Evolutionary conservation across 352 stramenopile species (phyloP), one percentile per base, ranked within the genome.

Genomic region (Phytophthora sp.): DNA sequence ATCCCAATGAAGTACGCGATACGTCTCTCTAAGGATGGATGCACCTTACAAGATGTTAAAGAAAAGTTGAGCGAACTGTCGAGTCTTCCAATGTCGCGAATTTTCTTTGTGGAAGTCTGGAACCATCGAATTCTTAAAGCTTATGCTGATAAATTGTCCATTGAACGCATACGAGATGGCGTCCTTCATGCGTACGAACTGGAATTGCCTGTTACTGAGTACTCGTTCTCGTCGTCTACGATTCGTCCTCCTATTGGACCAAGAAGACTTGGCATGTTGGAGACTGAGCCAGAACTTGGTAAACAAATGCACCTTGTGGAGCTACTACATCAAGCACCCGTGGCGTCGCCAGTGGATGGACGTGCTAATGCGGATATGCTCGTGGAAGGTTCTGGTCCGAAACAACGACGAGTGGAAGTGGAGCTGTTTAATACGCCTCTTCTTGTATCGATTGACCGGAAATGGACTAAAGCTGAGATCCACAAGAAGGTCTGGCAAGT

Each of bases 141-240:
- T 1, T 80, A 90, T 31, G 44, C 64, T 18, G 80, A 92, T 46
- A 67, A 33, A 0, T 58, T 80, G 27, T 54, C 59, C 2, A 63
- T 94, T 2, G 79, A 90, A 24, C 69, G 80, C 35, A 16, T 93
- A n/a, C 56, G 60, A 2, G 77, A 90, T 24, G 66, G 73, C 16
- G 69, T 79, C 16, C 66, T 97, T 2, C 90, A 97, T 49, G 90
- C 91, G 1, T 98, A 96, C 67, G 84, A 98, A 63, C 69, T 98
- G 12, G 89, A 97, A 29, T 39, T 82, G 23, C 75, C 84, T 0
- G 60, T 94, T 24, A 73, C 49, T 3, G 78, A 88, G 16, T 91
- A 94, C 46, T 72, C 86, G 1, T 86, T 91, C 23, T 84, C 83
- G 21, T 93, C 84, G n/a, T 65, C 71, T 49, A 81, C 75, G 12